Evolutionary conservation across 768 basidiomycete genomes (phyloP).

Genomic region (Suillus fuscotomentosus): DNA sequence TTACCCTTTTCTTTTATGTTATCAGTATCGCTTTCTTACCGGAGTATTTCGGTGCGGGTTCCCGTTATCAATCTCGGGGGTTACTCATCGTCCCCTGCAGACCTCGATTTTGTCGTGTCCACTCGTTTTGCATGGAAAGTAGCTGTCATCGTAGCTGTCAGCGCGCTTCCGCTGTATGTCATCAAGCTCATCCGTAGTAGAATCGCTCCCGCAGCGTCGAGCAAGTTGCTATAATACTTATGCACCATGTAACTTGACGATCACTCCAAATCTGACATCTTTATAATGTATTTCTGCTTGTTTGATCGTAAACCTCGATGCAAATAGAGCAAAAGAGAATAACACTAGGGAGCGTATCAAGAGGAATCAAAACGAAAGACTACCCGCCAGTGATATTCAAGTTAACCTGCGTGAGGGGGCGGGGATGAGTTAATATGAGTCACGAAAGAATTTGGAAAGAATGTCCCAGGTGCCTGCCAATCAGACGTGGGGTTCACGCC

Average conservation of each 20-base stretch:
- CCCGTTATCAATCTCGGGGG: not conserved
- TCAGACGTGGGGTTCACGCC: slow-evolving; percentile 37
- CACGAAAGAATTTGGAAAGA: slow-evolving; percentile 48
- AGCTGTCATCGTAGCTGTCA: slow-evolving; percentile 91
- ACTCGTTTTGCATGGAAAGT: slow-evolving; percentile 92
- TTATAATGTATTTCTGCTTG: slow-evolving; percentile 37
- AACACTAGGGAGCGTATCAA: slow-evolving; percentile 15
- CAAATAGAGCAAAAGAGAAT: slow-evolving; percentile 25
- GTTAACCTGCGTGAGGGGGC: slow-evolving; percentile 36
- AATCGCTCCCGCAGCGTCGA: slow-evolving; percentile 89
- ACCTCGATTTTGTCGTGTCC: slow-evolving; percentile 90
- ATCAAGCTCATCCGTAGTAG: slow-evolving; percentile 85
- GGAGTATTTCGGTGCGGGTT: slow-evolving; percentile 90
- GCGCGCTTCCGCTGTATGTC: slow-evolving; percentile 87
- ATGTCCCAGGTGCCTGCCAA: slow-evolving; percentile 50
- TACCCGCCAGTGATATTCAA: slow-evolving; percentile 19
- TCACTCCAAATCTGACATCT: slow-evolving; percentile 25
- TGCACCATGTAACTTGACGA: slow-evolving; percentile 9
- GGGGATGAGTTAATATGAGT: slow-evolving; percentile 50
- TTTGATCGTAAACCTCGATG: slow-evolving; percentile 22
- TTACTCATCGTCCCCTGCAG: slow-evolving; percentile 39
- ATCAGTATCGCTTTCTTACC: slow-evolving; percentile 92
- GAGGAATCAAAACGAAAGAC: slow-evolving; percentile 7
- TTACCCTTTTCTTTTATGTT: slow-evolving; percentile 85
- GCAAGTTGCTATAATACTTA: slow-evolving; percentile 69